A percentile compares a stretch with the other conserved stretches of the same genome.
Conservation (phyloP, 768 basidiomycete genomes). For the Calocybe cyanea region DNA sequence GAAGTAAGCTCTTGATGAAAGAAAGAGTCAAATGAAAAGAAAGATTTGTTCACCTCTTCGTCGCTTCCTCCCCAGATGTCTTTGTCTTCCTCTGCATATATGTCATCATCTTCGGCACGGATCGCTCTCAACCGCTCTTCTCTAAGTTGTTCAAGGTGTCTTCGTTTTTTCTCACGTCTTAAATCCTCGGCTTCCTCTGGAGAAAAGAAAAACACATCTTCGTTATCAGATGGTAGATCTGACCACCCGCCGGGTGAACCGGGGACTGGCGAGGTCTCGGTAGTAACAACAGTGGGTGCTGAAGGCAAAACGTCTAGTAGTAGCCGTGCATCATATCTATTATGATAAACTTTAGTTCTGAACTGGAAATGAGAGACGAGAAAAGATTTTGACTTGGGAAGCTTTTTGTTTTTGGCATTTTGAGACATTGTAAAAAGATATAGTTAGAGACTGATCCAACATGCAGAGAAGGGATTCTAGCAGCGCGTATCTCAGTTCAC, state of each 20-base stretch:
- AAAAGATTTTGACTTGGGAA: slow-evolving; percentile 22
- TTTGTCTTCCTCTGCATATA: slow-evolving; percentile 23
- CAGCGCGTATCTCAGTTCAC: slow-evolving; percentile 33
- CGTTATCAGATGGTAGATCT: slow-evolving; percentile 79
- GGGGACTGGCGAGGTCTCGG: slow-evolving; percentile 15
- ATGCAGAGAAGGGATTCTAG: background rate
- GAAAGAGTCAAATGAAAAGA: background rate
- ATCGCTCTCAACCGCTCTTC: slow-evolving; percentile 67
- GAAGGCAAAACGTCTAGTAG: slow-evolving; percentile 52
- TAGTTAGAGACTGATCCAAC: no score
- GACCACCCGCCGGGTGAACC: slow-evolving; percentile 70
- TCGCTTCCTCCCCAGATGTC: slow-evolving; percentile 61
- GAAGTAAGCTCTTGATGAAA: no score
- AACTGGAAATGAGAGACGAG: slow-evolving; percentile 14
- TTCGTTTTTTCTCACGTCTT: slow-evolving; percentile 62
- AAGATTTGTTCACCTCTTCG: slow-evolving; percentile 50
- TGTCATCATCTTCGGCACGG: slow-evolving; percentile 35
- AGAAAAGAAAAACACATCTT: slow-evolving; percentile 81
- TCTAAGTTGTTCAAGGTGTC: slow-evolving; percentile 52
- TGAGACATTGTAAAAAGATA: no score
- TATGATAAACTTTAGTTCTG: slow-evolving; percentile 16
- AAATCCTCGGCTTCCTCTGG: slow-evolving; percentile 65
- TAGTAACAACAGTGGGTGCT: slow-evolving; percentile 3
- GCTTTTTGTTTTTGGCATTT: slow-evolving; percentile 1
- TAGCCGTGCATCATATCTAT: slow-evolving; percentile 79